Base-by-base conservation (phyloP, 1,284 basidiomycete genomes). In the Ustilago curta region DNA sequence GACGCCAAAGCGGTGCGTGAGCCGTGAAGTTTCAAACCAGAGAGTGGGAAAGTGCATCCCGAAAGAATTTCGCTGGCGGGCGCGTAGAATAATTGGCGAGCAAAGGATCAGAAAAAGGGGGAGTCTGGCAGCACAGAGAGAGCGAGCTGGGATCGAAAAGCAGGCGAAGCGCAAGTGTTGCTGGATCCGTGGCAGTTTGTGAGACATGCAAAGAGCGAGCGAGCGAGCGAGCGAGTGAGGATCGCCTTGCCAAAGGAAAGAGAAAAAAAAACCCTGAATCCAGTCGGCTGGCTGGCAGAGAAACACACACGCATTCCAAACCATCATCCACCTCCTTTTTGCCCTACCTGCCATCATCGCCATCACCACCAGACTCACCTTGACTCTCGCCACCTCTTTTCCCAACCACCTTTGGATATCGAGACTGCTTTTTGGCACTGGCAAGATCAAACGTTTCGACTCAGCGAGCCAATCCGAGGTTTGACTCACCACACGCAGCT, bases 61-160 rank as follows among this genome's bases (percentile, higher is more conserved):
- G 16, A 16, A 16, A 16, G 35, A 14, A 14, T 37, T 37, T 37
- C 35, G 35, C 35, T 37, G 35, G 35, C 35, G 35, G 21, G 18
- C 16, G 45, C 23, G 43, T 45, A n/a, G 42, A 14, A 44, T 44
- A 25, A 27, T 18, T 27, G 27, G 27, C 25, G 27, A 45, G 7
- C 1, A 48, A 48, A 32, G 18, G 3, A 5, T 6, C 1, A 8
- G 12, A 21, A 43, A 43, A 43, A 43, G 21, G 7, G n/a, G 48
- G 31, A 19, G 8, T 21, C 35, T 49, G 31, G 19, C 9, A 16
- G 21, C n/a, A n/a, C n/a, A 29, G 6, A n/a, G 51, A 29, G 47
- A 18, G n/a, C 29, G 16, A 43, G 40, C 40, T 29, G 53, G 42
- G 42, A 55, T 55, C 45, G 37, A 55, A n/a, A n/a, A n/a, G n/a